These are phyloP conservation scores for Aspergillus alliaceus DNA, from an alignment of 2,329 filamentous ascomycete species.

Conservation along the genomic window DNA sequence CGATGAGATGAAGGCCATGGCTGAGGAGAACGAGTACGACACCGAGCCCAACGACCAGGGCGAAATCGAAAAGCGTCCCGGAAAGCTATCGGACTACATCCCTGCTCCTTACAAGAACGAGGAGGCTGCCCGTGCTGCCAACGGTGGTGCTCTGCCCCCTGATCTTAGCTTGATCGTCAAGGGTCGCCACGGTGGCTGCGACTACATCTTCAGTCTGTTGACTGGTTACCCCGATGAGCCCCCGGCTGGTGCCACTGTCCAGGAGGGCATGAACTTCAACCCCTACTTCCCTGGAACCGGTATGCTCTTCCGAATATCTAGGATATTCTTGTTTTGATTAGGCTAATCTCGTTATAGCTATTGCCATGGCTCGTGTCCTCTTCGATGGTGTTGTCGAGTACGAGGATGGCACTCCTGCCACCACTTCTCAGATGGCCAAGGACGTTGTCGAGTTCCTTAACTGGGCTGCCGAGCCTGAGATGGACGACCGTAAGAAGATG, in stretches of 20 bases:
- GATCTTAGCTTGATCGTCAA: conserved; percentile 98
- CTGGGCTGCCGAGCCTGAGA: conserved; percentile 98
- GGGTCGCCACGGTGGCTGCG: conserved; percentile 93
- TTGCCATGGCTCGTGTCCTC: conserved; percentile 97
- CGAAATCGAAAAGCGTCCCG: conserved; percentile 96
- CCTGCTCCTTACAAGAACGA: conserved; percentile 97
- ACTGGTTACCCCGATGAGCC: conserved; percentile 97
- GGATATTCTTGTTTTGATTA: neutral
- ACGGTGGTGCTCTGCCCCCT: conserved; percentile 95
- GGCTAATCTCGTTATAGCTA: conserved; percentile 48
- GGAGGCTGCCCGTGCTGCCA: conserved; percentile 94
- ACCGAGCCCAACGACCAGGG: conserved; percentile 97
- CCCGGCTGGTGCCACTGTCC: conserved; percentile 82
- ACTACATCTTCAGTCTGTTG: conserved; percentile 97
- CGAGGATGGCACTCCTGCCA: conserved; percentile 91
- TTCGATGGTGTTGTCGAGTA: conserved; percentile 98
- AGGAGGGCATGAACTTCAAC: conserved; percentile 97
- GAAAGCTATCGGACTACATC: conserved; percentile 98
- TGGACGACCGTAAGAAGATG: conserved; percentile 99
- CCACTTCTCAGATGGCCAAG: conserved; percentile 99
- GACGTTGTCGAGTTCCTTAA: conserved; percentile 98
- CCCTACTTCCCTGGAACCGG: conserved; percentile 99
- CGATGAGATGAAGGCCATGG: conserved; percentile 95
- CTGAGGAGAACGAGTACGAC: conserved; percentile 98
- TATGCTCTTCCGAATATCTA: conserved; percentile 27